Evolutionary conservation across 805 yeast genomes (phyloP), one percentile per base, ranked within the genome.

Genomic region (Ascoidea tarda): DNA sequence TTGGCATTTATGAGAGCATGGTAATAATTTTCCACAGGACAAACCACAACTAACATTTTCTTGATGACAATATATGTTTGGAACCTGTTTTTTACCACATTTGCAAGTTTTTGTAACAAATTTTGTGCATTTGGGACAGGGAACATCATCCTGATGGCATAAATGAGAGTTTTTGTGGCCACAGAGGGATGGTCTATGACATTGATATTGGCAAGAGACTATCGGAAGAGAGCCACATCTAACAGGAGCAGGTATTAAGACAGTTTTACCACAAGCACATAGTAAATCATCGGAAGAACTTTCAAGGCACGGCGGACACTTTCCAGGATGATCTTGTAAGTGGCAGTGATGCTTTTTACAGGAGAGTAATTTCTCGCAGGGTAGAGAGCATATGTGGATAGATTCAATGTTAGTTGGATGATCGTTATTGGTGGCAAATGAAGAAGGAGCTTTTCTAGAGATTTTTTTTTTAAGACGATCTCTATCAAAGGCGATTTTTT

Each of bases 221-320:
- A 87, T 78, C 1, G 55, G 54, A 5, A 16, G 32, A 6, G 48
- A 33, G 12, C 96, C 96, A 68, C 96, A 87, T 57, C 96, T 69
- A 6, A 87, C 87, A 0, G 96, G 96, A 0, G 95, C 96, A 21
- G 73, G 75, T 6, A 55, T 52, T 5, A 87, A 72, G 3, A 84
- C 75, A 0, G 96, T 87, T 57, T 75, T 72, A 2, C 96, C 95
- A 69, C 96, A 87, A 50, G 82, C 75, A 62, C 96, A 87, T 2
- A 79, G 76, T 58, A 85, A 68, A 62, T 87, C 96, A 16, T 85
- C 87, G 46, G 81, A 77, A n/a, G 84, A 75, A 5, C 91, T 82
- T 60, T 87, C 95, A 50, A 85, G 63, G 63, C 96, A 87, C 10
- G 89, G 84, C 4, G 80, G 77, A 66, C 96, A 87, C 2, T 84